Conservation (phyloP, 2,329 filamentous ascomycete species). For the Neobulgaria alba region DNA sequence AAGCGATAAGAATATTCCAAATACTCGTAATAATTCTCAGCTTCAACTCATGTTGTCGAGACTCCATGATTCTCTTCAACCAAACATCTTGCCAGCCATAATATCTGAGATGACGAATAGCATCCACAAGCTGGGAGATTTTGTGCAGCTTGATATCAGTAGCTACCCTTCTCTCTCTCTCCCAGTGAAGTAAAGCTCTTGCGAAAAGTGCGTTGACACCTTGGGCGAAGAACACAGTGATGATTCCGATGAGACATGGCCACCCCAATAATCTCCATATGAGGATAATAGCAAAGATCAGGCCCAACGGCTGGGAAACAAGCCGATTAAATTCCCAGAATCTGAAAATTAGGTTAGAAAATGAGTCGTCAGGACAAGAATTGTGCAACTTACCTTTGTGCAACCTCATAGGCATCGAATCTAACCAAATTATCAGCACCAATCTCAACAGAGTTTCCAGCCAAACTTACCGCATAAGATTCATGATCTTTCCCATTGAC, state of each 20-base stretch:
- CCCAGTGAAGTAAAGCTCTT: conserved; percentile 55
- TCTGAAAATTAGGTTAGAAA: conserved; percentile 26
- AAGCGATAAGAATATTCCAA: conserved; percentile 53
- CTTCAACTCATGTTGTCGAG: conserved; percentile 58
- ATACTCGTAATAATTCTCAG: conserved; percentile 55
- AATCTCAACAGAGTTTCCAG: too few species aligned
- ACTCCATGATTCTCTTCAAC: conserved; percentile 60
- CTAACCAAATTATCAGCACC: conserved; percentile 12
- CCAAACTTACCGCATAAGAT: conserved; percentile 60
- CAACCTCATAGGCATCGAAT: conserved; percentile 68
- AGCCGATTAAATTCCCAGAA: conserved; percentile 84
- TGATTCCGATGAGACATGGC: conserved; percentile 65
- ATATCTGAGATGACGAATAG: conserved; percentile 26
- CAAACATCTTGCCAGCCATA: conserved; percentile 72
- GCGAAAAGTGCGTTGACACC: conserved; percentile 60
- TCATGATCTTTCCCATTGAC: conserved; percentile 84
- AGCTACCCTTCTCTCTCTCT: conserved; percentile 60
- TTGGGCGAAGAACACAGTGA: conserved; percentile 62
- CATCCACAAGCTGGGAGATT: conserved; percentile 76
- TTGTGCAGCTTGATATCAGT: conserved; percentile 74
- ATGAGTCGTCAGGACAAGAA: background rate
- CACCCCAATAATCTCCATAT: conserved; percentile 75
- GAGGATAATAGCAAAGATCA: conserved; percentile 65
- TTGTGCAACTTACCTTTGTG: conserved; percentile 43
- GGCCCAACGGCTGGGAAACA: conserved; percentile 65